Conservation (phyloP, 331 rosid genomes). For the Phaseolus coccineus region DNA sequence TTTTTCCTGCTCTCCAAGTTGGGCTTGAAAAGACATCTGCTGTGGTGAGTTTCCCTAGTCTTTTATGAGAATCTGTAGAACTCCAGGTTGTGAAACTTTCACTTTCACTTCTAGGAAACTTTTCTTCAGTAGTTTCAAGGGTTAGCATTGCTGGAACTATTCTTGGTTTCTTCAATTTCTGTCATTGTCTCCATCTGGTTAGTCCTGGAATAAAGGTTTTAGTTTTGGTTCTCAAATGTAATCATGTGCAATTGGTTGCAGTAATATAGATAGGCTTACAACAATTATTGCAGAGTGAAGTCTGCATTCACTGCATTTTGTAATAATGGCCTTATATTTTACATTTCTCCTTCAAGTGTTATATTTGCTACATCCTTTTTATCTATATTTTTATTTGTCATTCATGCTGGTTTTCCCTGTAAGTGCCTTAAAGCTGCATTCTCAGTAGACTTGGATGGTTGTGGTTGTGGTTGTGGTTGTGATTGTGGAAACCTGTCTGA, state of each 20-base stretch:
- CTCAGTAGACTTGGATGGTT: constrained; percentile 6
- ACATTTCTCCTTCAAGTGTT: constrained; percentile 6
- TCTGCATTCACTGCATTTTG: neutral
- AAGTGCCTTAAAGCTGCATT: constrained; percentile 32
- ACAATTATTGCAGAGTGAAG: constrained; percentile 28
- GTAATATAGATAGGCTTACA: constrained; percentile 7
- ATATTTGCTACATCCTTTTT: constrained; percentile 1
- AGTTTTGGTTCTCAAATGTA: constrained; percentile 13
- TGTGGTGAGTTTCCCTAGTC: constrained; percentile 72
- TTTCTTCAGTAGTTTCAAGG: neutral
- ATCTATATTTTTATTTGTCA: neutral
- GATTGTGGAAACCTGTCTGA: constrained; percentile 15
- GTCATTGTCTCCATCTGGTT: constrained; percentile 20
- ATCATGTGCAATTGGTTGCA: constrained; percentile 21
- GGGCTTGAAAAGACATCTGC: constrained; percentile 72
- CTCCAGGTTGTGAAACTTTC: constrained; percentile 26
- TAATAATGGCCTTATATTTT: neutral
- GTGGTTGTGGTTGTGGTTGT: constrained; percentile 1
- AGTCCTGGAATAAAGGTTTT: constrained; percentile 10
- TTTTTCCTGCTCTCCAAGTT: constrained; percentile 84
- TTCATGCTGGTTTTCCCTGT: constrained; percentile 28
- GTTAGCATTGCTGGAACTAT: constrained; percentile 13
- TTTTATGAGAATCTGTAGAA: constrained; percentile 22
- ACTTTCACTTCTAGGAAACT: constrained; percentile 16
- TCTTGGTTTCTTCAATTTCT: constrained; percentile 24